These are phyloP conservation scores for Arachnomyces sp. DNA, from an alignment of 2,329 filamentous ascomycete genomes.

Conservation along the genomic window DNA sequence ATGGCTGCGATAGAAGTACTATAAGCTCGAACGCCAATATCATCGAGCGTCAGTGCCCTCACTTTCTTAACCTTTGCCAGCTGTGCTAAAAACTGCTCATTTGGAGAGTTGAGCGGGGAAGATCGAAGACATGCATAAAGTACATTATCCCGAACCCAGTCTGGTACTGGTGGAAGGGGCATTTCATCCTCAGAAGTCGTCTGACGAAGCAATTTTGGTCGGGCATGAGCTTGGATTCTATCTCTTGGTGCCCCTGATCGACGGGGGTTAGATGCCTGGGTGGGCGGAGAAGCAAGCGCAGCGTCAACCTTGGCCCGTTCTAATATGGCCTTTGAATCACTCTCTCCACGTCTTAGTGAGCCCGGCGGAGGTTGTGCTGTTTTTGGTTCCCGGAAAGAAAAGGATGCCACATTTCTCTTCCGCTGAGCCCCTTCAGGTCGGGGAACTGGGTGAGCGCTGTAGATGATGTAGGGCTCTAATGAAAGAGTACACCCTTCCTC, in stretches of 20 bases:
- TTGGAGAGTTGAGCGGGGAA: constrained; percentile 61
- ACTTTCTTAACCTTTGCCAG: constrained; percentile 66
- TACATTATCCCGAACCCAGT: constrained; percentile 56
- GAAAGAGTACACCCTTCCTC: constrained; percentile 36
- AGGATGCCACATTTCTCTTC: background rate
- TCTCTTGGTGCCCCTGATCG: background rate
- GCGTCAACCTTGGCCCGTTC: constrained; percentile 45
- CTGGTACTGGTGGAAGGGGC: constrained; percentile 58
- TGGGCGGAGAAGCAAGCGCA: constrained; percentile 8
- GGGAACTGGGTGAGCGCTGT: constrained; percentile 39
- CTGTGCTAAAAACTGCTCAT: constrained; percentile 63
- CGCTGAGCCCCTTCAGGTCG: constrained; percentile 20
- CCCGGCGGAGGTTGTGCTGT: too few species aligned
- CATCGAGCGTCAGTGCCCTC: constrained; percentile 62
- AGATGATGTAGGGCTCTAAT: constrained; percentile 43
- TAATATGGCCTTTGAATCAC: constrained; percentile 32
- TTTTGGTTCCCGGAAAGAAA: too few species aligned
- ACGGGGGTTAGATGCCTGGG: constrained; percentile 2
- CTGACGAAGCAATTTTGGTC: constrained; percentile 50
- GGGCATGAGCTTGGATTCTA: constrained; percentile 9
- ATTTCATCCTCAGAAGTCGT: constrained; percentile 73
- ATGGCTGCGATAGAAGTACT: constrained; percentile 77
- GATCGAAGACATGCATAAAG: constrained; percentile 74
- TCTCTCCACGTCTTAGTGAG: background rate
- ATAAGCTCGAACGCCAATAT: constrained; percentile 76